Percentiles rank a stretch among this genome's conserved stretches.
Evolutionary conservation across 768 basidiomycete genomes (phyloP).

Genomic region (Hygrocybe coccinea): DNA sequence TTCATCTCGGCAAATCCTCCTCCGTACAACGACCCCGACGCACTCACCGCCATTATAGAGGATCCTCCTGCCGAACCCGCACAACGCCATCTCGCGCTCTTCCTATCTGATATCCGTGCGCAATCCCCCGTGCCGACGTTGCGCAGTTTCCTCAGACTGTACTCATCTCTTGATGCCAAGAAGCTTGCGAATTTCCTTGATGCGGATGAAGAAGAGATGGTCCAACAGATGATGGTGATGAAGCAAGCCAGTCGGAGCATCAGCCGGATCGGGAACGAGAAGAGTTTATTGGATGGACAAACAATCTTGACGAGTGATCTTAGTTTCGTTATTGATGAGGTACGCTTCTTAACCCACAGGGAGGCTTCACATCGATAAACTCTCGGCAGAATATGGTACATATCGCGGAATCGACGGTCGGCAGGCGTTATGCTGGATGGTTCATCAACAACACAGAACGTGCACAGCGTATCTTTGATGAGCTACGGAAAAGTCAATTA

Average conservation of each 20-base stretch:
- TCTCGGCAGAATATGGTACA: constrained; percentile 84
- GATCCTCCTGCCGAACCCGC: constrained; percentile 59
- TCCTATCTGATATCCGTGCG: constrained; percentile 76
- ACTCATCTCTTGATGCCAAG: constrained; percentile 86
- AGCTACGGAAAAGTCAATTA: constrained; percentile 53
- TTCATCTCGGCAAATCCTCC: constrained; percentile 95
- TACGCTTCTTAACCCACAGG: constrained; percentile 33
- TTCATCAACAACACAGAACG: constrained; percentile 96
- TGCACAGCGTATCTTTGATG: constrained; percentile 81
- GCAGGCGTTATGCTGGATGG: constrained; percentile 92
- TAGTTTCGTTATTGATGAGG: constrained; percentile 93
- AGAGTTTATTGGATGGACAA: constrained; percentile 75
- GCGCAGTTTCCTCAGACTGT: constrained; percentile 89
- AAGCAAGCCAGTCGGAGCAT: constrained; percentile 82
- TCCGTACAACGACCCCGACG: constrained; percentile 77
- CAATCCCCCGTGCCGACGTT: constrained; percentile 78
- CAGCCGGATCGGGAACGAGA: constrained; percentile 53
- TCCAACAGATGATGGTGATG: constrained; percentile 96
- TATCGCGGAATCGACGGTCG: constrained; percentile 91
- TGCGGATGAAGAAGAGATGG: constrained; percentile 86
- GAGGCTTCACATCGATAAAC: neutral
- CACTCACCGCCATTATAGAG: constrained; percentile 50
- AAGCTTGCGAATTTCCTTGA: constrained; percentile 92
- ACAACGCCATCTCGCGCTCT: constrained; percentile 77
- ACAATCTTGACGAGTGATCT: constrained; percentile 87